These are phyloP conservation scores for Kernera saxatilis DNA, from an alignment of 345 rosid genomes.

Conservation along the genomic window DNA sequence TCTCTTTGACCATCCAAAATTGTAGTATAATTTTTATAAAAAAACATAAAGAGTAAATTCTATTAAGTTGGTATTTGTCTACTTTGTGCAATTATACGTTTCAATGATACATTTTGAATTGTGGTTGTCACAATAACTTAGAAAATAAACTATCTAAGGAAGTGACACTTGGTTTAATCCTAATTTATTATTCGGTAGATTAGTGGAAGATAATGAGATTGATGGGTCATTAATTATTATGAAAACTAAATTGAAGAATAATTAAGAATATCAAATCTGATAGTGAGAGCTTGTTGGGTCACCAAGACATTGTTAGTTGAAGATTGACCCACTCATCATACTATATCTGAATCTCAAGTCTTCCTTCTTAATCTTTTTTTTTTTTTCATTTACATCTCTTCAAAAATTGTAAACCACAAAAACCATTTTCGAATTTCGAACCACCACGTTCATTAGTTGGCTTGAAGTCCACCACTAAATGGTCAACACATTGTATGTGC, in stretches of 20 bases:
- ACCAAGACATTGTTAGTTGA: background rate
- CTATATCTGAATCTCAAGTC: background rate
- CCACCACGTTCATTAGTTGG: background rate
- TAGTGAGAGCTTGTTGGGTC: slow-evolving; percentile 10
- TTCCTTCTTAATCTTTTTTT: background rate
- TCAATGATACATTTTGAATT: background rate
- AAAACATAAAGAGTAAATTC: too few species aligned
- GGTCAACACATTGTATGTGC: background rate
- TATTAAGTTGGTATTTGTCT: background rate
- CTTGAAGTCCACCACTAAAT: background rate
- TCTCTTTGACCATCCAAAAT: too few species aligned
- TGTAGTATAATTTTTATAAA: too few species aligned
- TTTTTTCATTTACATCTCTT: background rate
- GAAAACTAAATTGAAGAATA: background rate
- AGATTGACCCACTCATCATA: background rate
- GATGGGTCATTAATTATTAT: background rate
- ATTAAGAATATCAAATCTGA: background rate
- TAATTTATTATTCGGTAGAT: background rate
- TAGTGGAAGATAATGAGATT: background rate
- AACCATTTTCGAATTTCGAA: background rate
- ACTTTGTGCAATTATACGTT: background rate
- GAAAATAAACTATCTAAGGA: background rate
- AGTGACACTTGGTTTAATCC: background rate
- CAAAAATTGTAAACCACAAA: background rate
- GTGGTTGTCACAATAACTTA: background rate